Conservation (phyloP, 495 filamentous ascomycete genomes). For the Neurospora sp. region DNA sequence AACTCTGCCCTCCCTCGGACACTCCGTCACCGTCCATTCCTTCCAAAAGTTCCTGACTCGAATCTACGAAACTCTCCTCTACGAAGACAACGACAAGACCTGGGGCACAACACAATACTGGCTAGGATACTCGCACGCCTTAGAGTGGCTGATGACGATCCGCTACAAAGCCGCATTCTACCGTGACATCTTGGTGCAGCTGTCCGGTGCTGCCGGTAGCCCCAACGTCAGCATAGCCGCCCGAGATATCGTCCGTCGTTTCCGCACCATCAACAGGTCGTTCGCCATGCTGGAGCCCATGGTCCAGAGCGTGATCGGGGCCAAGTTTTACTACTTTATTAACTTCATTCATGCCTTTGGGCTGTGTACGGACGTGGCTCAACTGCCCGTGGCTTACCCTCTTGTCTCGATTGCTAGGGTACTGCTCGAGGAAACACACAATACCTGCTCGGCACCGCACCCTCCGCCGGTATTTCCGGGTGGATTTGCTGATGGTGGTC, state of each 20-base stretch:
- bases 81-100: slow-evolving; percentile 13
- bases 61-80: slow-evolving; percentile 10
- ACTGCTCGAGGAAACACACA: not conserved
- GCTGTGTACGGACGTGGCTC: not conserved
- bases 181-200: not conserved
- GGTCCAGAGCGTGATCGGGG: slow-evolving; percentile 6
- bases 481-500: not conserved
- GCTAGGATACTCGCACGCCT: slow-evolving; percentile 6
- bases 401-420: slow-evolving; percentile 4
- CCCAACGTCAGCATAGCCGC: not conserved
- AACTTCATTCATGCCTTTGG: slow-evolving; percentile 11
- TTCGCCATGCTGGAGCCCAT: slow-evolving; percentile 14
- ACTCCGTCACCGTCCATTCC: not conserved
- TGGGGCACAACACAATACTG: slow-evolving; percentile 20
- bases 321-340: slow-evolving; percentile 10
- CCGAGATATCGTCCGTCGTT: not conserved
- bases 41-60: slow-evolving; percentile 8
- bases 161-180: slow-evolving; percentile 13
- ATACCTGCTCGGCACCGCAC: not conserved
- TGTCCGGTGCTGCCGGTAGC: not conserved
- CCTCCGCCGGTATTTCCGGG: not conserved
- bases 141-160: slow-evolving; percentile 15
- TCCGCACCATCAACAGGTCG: slow-evolving; percentile 8
- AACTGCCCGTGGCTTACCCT: not conserved
- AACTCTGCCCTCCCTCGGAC: not conserved